phyloP scores from a whole-genome alignment of 2,329 filamentous ascomycete genomes.

The Orbilia javanica region DNA sequence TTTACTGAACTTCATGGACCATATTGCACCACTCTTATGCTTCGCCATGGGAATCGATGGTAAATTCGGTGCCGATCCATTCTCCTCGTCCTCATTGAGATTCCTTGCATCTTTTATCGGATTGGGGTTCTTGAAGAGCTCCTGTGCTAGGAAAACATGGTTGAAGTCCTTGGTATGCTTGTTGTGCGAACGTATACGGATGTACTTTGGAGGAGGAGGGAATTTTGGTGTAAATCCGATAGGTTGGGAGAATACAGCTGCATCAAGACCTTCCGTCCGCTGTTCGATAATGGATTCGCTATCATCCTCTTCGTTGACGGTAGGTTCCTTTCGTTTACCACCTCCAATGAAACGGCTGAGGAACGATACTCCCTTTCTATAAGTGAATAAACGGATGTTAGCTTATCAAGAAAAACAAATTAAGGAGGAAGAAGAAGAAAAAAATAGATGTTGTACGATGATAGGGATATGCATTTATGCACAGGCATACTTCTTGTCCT shows the following conservation, averaged over 20 bases:
- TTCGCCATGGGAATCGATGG: constrained; percentile 58
- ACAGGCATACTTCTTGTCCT: constrained; percentile 46
- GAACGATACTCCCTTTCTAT: constrained; percentile 90
- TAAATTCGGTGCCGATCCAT: constrained; percentile 64
- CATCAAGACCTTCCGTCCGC: constrained; percentile 83
- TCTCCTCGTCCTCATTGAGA: constrained; percentile 62
- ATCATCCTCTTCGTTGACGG: constrained; percentile 68
- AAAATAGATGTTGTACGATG: background rate
- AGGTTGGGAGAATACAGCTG: constrained; percentile 82
- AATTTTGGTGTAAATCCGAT: constrained; percentile 86
- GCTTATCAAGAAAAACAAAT: background rate
- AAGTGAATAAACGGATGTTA: constrained; percentile 12
- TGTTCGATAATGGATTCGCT: constrained; percentile 76
- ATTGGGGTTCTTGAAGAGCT: constrained; percentile 73
- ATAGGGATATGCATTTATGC: constrained; percentile 7
- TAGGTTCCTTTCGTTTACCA: constrained; percentile 76
- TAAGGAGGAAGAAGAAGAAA: background rate
- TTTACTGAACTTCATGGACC: constrained; percentile 91
- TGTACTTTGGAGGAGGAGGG: constrained; percentile 90
- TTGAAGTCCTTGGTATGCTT: constrained; percentile 87
- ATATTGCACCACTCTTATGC: constrained; percentile 76
- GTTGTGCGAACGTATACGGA: constrained; percentile 81
- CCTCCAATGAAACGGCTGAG: constrained; percentile 84
- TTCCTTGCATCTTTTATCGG: constrained; percentile 62
- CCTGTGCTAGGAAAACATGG: constrained; percentile 89